These are phyloP conservation scores for Abelmoschus esculentus DNA, from an alignment of 345 rosid species.

Conservation along the genomic window DNA sequence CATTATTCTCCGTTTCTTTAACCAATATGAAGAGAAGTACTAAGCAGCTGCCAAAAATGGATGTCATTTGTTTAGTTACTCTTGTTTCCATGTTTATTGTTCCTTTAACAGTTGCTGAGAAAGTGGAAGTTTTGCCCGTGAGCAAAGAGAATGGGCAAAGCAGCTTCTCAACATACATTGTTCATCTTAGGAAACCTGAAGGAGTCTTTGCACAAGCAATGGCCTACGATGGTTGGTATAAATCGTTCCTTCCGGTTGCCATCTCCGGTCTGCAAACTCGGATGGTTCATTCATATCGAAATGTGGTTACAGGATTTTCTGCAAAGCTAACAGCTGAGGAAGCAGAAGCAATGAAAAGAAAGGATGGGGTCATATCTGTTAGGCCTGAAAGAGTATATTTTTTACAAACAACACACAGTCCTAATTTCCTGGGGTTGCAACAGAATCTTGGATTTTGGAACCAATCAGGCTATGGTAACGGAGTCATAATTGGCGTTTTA, in stretches of 20 bases:
- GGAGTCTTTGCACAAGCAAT: not conserved
- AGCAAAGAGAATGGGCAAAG: slow-evolving; percentile 2
- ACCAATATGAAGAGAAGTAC: slow-evolving; percentile 5
- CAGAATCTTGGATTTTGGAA: slow-evolving; percentile 31
- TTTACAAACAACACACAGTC: slow-evolving; percentile 44
- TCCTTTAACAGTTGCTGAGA: slow-evolving; percentile 9
- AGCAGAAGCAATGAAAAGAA: slow-evolving; percentile 31
- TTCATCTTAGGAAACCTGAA: slow-evolving; percentile 21
- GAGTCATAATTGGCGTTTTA: slow-evolving; percentile 43
- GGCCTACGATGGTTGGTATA: slow-evolving; percentile 24
- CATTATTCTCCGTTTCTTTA: not conserved
- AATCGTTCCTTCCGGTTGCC: slow-evolving; percentile 27
- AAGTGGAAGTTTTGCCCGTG: not conserved
- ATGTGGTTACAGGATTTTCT: slow-evolving; percentile 43
- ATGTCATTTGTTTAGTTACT: slow-evolving; percentile 3
- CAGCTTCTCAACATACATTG: slow-evolving; percentile 25
- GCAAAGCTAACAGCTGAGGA: slow-evolving; percentile 43
- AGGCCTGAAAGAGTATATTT: slow-evolving; percentile 21
- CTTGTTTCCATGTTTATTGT: slow-evolving; percentile 15
- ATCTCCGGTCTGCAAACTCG: slow-evolving; percentile 16
- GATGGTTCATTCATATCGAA: slow-evolving; percentile 28
- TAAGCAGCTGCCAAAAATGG: slow-evolving; percentile 6
- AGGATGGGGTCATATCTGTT: slow-evolving; percentile 34
- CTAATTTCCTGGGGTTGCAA: slow-evolving; percentile 43
- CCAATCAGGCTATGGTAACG: slow-evolving; percentile 34